Evolutionary conservation across 768 basidiomycete species (phyloP).

Genomic region (Polyporus arcularius): DNA sequence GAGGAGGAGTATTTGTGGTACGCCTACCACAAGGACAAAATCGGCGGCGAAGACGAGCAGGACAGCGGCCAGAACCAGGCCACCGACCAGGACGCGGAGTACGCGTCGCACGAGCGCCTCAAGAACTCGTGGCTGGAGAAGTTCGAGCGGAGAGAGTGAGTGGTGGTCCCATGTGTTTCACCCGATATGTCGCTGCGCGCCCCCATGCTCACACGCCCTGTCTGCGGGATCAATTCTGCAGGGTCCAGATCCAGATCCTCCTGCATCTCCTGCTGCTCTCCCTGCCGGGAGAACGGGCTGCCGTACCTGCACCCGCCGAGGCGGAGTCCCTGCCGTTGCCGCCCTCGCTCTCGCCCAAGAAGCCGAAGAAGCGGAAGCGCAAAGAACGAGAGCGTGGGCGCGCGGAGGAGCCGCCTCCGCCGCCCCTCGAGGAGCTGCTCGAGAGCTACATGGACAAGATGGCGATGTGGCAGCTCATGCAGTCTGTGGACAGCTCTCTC

Average conservation of each 20-base stretch:
- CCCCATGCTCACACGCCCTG: neutral
- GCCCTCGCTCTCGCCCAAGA: constrained; percentile 18
- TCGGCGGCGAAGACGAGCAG: constrained; percentile 28
- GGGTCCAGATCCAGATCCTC: constrained; percentile 75
- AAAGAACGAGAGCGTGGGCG: constrained; percentile 18
- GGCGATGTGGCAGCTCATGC: constrained; percentile 71
- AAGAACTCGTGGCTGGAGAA: constrained; percentile 57
- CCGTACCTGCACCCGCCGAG: constrained; percentile 11
- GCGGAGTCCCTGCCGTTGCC: constrained; percentile 14
- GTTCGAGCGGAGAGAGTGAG: constrained; percentile 59
- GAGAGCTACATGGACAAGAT: constrained; percentile 80
- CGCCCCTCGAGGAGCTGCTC: constrained; percentile 49
- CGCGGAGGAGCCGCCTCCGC: constrained; percentile 15
- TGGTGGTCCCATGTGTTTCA: constrained; percentile 10
- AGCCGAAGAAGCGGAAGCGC: constrained; percentile 29
- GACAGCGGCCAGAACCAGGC: constrained; percentile 21
- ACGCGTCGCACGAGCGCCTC: constrained; percentile 50
- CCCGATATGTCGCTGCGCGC: neutral
- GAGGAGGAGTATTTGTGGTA: constrained; percentile 84
- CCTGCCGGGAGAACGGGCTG: constrained; percentile 47
- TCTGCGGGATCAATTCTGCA: constrained; percentile 28
- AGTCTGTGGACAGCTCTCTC: constrained; percentile 34
- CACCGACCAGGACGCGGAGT: constrained; percentile 34
- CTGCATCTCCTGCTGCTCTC: constrained; percentile 67
- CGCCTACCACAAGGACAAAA: constrained; percentile 61